A percentile compares a stretch with the other conserved stretches of the same genome.
phyloP scores from a whole-genome alignment of 1,139 yeast genomes.

The Hansenula lynferdii region DNA sequence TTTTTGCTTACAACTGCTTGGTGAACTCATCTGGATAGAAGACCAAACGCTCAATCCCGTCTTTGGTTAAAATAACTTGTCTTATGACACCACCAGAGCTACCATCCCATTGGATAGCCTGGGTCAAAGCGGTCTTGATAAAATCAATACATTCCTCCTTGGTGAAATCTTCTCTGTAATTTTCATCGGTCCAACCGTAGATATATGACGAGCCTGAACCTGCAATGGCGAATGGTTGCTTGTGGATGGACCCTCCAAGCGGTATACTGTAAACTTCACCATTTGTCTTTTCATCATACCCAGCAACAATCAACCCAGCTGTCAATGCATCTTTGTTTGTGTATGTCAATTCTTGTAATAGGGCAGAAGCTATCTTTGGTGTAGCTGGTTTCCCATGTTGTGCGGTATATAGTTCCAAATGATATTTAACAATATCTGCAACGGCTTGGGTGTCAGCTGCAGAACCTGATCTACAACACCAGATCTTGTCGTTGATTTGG shows the following conservation, averaged over 20 bases:
- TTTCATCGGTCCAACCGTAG: constrained; percentile 93
- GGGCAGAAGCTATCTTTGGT: constrained; percentile 80
- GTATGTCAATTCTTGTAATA: constrained; percentile 89
- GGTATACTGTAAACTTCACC: constrained; percentile 94
- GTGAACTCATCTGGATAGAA: constrained; percentile 77
- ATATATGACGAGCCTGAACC: constrained; percentile 96
- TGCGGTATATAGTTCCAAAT: constrained; percentile 68
- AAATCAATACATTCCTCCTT: constrained; percentile 80
- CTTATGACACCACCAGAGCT: constrained; percentile 98
- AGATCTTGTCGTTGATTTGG: constrained; percentile 88
- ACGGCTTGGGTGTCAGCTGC: constrained; percentile 99
- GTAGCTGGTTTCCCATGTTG: constrained; percentile 66
- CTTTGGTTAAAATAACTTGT: constrained; percentile 82
- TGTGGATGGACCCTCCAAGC: constrained; percentile 90
- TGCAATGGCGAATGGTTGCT: constrained; percentile 93
- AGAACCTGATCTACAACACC: constrained; percentile 99
- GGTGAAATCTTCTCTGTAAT: constrained; percentile 71
- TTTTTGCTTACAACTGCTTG: constrained; percentile 1
- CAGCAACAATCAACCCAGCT: constrained; percentile 97
- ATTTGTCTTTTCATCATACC: constrained; percentile 74
- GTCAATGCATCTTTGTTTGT: constrained; percentile 78
- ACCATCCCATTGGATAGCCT: constrained; percentile 99
- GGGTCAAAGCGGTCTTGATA: constrained; percentile 73
- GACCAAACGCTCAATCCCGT: constrained; percentile 82
- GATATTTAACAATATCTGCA: constrained; percentile 90